Evolutionary conservation across 768 basidiomycete genomes (phyloP).

Genomic region (Kwoniella heveanensis): DNA sequence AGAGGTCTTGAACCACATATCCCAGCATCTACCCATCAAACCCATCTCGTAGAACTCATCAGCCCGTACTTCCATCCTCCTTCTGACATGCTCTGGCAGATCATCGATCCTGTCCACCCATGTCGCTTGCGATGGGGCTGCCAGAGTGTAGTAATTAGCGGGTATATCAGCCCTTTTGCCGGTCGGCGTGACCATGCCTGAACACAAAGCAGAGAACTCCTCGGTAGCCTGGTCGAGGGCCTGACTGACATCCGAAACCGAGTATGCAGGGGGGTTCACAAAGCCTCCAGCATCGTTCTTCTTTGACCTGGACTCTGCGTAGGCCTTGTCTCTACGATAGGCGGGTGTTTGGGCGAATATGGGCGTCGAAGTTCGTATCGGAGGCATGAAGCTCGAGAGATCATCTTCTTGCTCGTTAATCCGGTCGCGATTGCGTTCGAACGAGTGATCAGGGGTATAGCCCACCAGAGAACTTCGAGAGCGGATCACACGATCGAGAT

Average conservation of each 20-base stretch:
- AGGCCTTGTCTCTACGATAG: constrained; percentile 71
- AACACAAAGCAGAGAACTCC: constrained; percentile 19
- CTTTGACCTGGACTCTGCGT: background rate
- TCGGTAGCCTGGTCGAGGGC: constrained; percentile 15
- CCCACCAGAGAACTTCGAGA: constrained; percentile 42
- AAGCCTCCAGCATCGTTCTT: background rate
- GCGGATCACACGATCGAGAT: constrained; percentile 3
- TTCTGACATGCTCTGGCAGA: background rate
- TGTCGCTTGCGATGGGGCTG: background rate
- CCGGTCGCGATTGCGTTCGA: constrained; percentile 22
- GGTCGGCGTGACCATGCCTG: constrained; percentile 12
- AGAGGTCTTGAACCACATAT: constrained; percentile 42
- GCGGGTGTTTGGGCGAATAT: constrained; percentile 62
- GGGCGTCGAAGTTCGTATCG: constrained; percentile 44
- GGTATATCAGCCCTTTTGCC: background rate
- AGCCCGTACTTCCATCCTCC: constrained; percentile 38
- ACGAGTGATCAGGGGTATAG: constrained; percentile 38
- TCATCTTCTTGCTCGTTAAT: constrained; percentile 3
- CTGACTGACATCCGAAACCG: constrained; percentile 39
- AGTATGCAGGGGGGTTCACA: constrained; percentile 55
- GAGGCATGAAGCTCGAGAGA: constrained; percentile 19
- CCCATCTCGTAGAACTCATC: constrained; percentile 44
- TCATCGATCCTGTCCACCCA: constrained; percentile 21
- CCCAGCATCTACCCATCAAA: constrained; percentile 46
- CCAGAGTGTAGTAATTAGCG: background rate